These are phyloP conservation scores for Erigeron canadensis DNA, from an alignment of 129 eudicot species.

Conservation along the genomic window DNA sequence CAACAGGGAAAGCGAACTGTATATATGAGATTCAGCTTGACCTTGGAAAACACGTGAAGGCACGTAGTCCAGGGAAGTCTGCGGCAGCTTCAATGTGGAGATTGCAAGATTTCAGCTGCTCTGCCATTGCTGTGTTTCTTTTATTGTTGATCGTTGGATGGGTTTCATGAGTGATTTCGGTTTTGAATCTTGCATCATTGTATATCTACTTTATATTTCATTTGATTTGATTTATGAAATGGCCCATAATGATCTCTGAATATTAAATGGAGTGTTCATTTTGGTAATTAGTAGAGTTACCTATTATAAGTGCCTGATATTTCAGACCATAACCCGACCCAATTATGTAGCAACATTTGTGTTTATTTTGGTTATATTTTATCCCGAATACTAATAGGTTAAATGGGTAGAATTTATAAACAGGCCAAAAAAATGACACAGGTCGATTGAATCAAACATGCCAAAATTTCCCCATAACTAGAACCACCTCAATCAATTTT, in stretches of 20 bases:
- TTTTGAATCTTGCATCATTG: conserved; percentile 27
- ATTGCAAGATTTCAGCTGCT: conserved; percentile 10
- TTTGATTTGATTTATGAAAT: neutral
- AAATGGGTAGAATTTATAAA: too few relatives aligned
- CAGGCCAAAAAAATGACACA: too few relatives aligned
- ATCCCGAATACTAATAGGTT: too few relatives aligned
- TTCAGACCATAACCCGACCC: too few relatives aligned
- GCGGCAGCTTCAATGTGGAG: conserved; percentile 13
- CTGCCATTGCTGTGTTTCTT: conserved; percentile 9
- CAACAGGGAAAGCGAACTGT: conserved; percentile 43
- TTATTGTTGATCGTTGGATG: conserved; percentile 17
- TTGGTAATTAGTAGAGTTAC: neutral
- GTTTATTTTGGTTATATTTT: too few relatives aligned
- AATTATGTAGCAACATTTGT: too few relatives aligned
- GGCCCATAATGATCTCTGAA: conserved; percentile 14
- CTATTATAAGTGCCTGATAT: too few relatives aligned
- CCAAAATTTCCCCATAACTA: too few relatives aligned
- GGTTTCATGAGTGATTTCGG: conserved; percentile 29
- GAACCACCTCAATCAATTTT: too few relatives aligned
- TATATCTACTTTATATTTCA: conserved; percentile 5
- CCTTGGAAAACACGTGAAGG: conserved; percentile 42
- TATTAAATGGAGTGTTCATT: neutral
- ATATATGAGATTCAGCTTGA: conserved; percentile 71
- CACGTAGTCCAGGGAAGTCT: conserved; percentile 29
- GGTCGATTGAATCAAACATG: too few relatives aligned